Conservation (phyloP, 345 rosid genomes). For the Jatropha curcas region DNA sequence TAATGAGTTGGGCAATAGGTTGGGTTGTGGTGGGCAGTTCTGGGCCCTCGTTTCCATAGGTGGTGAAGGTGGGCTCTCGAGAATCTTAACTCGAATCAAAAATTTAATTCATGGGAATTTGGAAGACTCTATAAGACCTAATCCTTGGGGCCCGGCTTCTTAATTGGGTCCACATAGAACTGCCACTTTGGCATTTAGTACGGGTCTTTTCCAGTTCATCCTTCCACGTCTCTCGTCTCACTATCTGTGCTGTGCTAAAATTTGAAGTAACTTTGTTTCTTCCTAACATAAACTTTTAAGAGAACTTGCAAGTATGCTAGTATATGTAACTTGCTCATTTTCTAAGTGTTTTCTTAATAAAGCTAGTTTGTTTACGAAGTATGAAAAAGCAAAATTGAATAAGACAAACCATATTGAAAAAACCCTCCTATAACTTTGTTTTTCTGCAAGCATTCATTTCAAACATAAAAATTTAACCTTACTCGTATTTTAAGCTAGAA, state of each 20-base stretch:
- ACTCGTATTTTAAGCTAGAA: too few relatives aligned
- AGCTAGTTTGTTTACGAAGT: too few relatives aligned
- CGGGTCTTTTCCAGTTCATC: slow-evolving; percentile 14
- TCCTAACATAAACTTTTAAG: not conserved
- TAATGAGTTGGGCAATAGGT: not conserved
- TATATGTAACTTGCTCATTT: too few relatives aligned
- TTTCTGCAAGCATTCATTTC: too few relatives aligned
- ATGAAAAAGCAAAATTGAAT: too few relatives aligned
- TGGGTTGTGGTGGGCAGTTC: not conserved
- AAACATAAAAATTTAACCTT: too few relatives aligned
- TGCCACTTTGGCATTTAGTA: not conserved
- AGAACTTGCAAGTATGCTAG: not conserved
- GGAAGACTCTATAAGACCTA: not conserved
- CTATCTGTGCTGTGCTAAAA: too few relatives aligned
- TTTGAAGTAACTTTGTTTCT: too few relatives aligned
- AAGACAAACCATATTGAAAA: too few relatives aligned
- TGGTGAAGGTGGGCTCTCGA: slow-evolving; percentile 1
- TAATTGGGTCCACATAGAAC: slow-evolving; percentile 1
- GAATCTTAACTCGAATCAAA: slow-evolving; percentile 11
- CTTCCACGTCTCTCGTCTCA: not conserved
- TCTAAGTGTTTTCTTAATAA: too few relatives aligned
- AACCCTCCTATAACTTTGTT: too few relatives aligned
- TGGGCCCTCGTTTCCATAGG: slow-evolving; percentile 7
- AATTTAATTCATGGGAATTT: not conserved
- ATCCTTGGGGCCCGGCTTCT: too few relatives aligned